Evolutionary conservation across 371 early-diverging fungal genomes (phyloP), one percentile per base, ranked within the genome.

Genomic region (Chytridiales sp.): DNA sequence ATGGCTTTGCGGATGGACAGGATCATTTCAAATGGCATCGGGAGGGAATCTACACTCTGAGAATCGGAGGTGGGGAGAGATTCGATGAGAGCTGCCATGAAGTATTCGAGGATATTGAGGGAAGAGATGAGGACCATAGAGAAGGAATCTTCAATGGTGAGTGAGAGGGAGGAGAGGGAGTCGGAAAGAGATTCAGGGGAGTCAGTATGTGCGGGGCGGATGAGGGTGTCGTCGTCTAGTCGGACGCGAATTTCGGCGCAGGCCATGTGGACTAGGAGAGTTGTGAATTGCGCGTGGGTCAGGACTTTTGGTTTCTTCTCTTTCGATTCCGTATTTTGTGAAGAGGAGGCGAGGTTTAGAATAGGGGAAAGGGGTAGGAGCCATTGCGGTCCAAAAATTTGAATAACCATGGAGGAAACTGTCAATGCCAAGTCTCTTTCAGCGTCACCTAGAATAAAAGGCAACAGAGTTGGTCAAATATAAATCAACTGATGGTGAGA

Each of bases 191-290:
- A n/a, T n/a, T n/a, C n/a, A n/a, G n/a, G n/a, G n/a, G n/a, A n/a
- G n/a, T n/a, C n/a, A n/a, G n/a, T n/a, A n/a, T n/a, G n/a, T n/a
- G n/a, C n/a, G n/a, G n/a, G n/a, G n/a, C n/a, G n/a, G n/a, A n/a
- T n/a, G n/a, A n/a, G n/a, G n/a, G n/a, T n/a, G n/a, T n/a, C n/a
- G n/a, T n/a, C 49, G 19, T 67, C 67, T 11, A 67, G 59, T 17
- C 36, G 56, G 5, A 62, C 62, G 9, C 67, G 61, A 26, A 61
- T 42, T 22, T 67, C 67, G 22, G 61, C 46, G 54, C 67, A 67
- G 13, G 62, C 44, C 11, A 52, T 40, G 40, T 61, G 61, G 21
- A 67, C 36, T 3, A 67, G 40, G n/a, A 67, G 32, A 3, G 51
- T 29, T 9, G 58, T 42, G 39, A 59, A 60, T 36, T 66, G 44